A percentile compares a stretch with the other conserved stretches of the same genome.
Evolutionary conservation across 306 rosid genomes (phyloP).

Genomic region (Vicia villosa): DNA sequence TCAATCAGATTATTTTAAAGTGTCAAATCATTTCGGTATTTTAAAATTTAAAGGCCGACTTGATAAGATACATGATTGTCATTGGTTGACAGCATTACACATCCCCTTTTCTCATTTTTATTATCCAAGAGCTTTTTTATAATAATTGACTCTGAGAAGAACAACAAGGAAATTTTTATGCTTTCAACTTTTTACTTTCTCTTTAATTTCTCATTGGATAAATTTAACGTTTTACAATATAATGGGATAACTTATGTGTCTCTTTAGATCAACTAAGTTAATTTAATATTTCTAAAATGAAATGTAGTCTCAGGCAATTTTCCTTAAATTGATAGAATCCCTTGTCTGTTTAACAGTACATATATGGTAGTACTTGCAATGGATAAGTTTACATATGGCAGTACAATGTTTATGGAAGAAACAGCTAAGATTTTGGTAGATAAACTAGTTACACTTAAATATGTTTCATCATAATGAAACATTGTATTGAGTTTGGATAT

Average conservation of each 20-base stretch:
- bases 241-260: not conserved
- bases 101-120: too few relatives aligned
- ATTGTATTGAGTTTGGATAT: not conserved
- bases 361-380: not conserved
- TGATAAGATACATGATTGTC: too few relatives aligned
- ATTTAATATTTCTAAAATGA: not conserved
- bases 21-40: too few relatives aligned
- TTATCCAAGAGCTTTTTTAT: too few relatives aligned
- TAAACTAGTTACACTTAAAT: not conserved
- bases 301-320: not conserved
- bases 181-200: not conserved
- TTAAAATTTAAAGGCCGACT: too few relatives aligned
- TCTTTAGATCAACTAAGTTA: not conserved
- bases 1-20: too few relatives aligned
- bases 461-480: not conserved
- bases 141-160: constrained; percentile 23
- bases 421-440: constrained; percentile 1
- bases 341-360: too few relatives aligned
- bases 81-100: too few relatives aligned
- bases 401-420: not conserved
- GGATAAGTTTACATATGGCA: constrained; percentile 6
- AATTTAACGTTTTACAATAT: not conserved
- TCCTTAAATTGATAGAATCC: not conserved
- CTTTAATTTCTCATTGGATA: constrained; percentile 24
- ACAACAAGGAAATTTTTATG: constrained; percentile 12